Conservation (phyloP, 2,329 filamentous ascomycete genomes). For the Fusarium liriodendri region DNA sequence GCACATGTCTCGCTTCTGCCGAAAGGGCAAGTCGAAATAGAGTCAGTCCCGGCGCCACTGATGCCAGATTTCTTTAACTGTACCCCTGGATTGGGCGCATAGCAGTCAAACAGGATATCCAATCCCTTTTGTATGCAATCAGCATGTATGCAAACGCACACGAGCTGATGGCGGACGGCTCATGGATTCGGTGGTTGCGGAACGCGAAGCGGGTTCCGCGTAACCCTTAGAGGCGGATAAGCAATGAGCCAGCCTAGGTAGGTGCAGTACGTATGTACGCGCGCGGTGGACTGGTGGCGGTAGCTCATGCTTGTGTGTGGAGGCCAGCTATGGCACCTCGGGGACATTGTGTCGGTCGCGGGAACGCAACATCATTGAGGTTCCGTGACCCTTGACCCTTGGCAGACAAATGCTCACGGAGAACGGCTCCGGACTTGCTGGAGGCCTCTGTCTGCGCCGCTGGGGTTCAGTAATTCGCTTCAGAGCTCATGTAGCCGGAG, state of each 20-base stretch:
- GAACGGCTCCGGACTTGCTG: constrained; percentile 10
- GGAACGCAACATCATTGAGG: not conserved
- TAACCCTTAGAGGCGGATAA: constrained; percentile 8
- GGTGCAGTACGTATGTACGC: not conserved
- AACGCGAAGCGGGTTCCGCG: constrained; percentile 3
- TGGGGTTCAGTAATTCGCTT: not conserved
- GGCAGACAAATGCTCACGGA: not conserved
- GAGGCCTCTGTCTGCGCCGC: constrained; percentile 27
- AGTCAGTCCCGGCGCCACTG: not conserved
- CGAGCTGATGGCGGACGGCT: not conserved
- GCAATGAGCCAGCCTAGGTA: not conserved
- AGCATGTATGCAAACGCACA: not conserved
- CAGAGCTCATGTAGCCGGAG: constrained; percentile 13
- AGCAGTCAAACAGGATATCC: not conserved
- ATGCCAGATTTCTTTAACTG: not conserved
- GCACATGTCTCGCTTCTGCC: constrained; percentile 2
- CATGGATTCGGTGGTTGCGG: not conserved
- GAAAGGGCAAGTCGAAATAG: not conserved
- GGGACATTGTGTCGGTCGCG: constrained; percentile 17
- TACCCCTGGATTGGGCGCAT: not conserved
- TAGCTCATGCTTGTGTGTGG: not conserved
- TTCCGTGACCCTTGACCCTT: not conserved
- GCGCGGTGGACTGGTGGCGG: not conserved
- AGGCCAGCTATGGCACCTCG: not conserved
- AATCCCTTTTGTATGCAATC: not conserved